phyloP scores from a whole-genome alignment of 148 eudicot species.

The Camellia lanceoleosa region DNA sequence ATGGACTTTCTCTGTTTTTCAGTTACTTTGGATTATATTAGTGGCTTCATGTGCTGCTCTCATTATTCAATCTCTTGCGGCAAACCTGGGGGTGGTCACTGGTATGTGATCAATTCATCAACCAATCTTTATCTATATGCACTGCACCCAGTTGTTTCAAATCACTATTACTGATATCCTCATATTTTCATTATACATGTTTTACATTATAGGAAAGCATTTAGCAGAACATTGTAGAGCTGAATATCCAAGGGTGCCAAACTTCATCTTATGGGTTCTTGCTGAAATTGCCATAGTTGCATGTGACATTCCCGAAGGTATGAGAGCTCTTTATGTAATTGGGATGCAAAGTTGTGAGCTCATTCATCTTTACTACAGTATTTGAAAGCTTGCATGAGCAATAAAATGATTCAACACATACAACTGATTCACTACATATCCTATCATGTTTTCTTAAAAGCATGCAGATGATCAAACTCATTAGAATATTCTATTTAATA shows the following conservation, averaged over 20 bases:
- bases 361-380: background rate
- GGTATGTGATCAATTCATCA: constrained; percentile 41
- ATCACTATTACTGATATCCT: background rate
- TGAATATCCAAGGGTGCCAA: constrained; percentile 84
- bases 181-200: background rate
- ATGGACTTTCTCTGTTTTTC: constrained; percentile 20
- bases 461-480: background rate
- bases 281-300: constrained; percentile 93
- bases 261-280: constrained; percentile 85
- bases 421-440: background rate
- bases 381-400: background rate
- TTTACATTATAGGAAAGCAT: constrained; percentile 70
- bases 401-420: background rate
- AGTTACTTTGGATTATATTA: constrained; percentile 95
- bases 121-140: constrained; percentile 4
- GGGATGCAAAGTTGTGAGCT: background rate
- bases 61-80: constrained; percentile 85
- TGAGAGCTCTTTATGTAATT: constrained; percentile 7
- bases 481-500: background rate
- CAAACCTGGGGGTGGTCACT: constrained; percentile 97
- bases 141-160: background rate
- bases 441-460: background rate
- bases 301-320: constrained; percentile 99
- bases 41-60: constrained; percentile 95
- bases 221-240: constrained; percentile 94